Evolutionary conservation across 2,329 filamentous ascomycete species (phyloP).

Genomic region (Magnaporthiopsis rhizophila): DNA sequence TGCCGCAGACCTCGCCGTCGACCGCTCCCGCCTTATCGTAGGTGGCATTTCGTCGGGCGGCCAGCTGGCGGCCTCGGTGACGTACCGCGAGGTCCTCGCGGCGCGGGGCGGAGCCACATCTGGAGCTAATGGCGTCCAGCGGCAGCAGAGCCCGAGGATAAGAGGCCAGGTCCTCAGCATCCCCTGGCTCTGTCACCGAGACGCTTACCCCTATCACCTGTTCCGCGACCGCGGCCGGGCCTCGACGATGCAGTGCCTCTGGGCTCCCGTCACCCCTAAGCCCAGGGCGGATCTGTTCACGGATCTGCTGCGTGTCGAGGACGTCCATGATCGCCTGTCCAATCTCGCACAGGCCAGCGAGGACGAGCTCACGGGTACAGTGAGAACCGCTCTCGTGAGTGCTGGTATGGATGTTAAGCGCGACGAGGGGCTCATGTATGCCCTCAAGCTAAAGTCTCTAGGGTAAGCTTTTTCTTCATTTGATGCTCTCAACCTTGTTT

Average conservation of each 20-base stretch:
- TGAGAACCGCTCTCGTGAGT: constrained; percentile 19
- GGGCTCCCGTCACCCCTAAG: constrained; percentile 35
- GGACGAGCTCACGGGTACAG: constrained; percentile 17
- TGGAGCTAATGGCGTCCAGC: neutral
- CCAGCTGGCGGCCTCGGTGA: constrained; percentile 1
- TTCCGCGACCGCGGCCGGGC: constrained; percentile 28
- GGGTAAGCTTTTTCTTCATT: constrained; percentile 17
- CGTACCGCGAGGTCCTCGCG: neutral
- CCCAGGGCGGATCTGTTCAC: constrained; percentile 22
- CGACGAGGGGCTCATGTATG: constrained; percentile 20
- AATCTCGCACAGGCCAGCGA: constrained; percentile 24
- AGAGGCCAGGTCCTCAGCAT: constrained; percentile 38
- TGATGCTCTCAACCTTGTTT: neutral
- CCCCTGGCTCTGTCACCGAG: constrained; percentile 28
- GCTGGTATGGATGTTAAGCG: constrained; percentile 20
- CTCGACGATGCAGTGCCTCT: constrained; percentile 28
- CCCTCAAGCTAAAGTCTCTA: constrained; percentile 16
- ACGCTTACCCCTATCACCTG: constrained; percentile 21
- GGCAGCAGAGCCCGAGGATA: constrained; percentile 14
- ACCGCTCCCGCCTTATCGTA: constrained; percentile 28
- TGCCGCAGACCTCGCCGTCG: constrained; percentile 27
- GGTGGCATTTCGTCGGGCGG: constrained; percentile 26
- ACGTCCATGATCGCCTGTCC: constrained; percentile 21
- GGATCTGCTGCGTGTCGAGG: constrained; percentile 16
- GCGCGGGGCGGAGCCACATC: neutral